Evolutionary conservation across 2,329 filamentous ascomycete genomes (phyloP).

Genomic region (Fusarium sp.): DNA sequence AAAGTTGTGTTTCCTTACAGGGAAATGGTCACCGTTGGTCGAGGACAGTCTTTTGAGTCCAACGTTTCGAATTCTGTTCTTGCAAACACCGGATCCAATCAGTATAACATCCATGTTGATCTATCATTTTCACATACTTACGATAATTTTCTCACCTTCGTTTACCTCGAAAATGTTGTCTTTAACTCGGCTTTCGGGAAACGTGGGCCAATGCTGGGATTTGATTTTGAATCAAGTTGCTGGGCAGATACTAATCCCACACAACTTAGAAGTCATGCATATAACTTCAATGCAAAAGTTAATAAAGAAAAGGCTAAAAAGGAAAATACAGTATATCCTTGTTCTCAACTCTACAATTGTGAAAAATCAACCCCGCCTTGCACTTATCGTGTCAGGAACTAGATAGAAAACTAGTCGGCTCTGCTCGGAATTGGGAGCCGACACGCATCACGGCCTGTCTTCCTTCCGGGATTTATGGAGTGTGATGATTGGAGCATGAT

Average conservation of each 20-base stretch:
- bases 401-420: constrained; percentile 15
- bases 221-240: neutral
- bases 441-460: neutral
- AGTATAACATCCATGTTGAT: neutral
- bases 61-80: neutral
- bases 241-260: neutral
- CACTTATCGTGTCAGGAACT: constrained; percentile 51
- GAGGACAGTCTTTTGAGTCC: neutral
- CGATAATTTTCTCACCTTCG: neutral
- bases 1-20: neutral
- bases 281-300: neutral
- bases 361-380: constrained; percentile 36
- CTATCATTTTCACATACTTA: neutral
- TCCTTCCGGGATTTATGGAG: constrained; percentile 55
- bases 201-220: neutral
- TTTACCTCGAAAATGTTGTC: no score
- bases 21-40: neutral
- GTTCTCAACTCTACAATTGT: neutral
- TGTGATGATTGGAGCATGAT: neutral
- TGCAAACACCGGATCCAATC: neutral
- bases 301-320: neutral
- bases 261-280: no score
- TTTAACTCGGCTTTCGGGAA: neutral
- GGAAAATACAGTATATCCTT: constrained; percentile 1
- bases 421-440: constrained; percentile 20